Evolutionary conservation across 1,139 yeast genomes (phyloP).

Genomic region (Candida neerlandica): DNA sequence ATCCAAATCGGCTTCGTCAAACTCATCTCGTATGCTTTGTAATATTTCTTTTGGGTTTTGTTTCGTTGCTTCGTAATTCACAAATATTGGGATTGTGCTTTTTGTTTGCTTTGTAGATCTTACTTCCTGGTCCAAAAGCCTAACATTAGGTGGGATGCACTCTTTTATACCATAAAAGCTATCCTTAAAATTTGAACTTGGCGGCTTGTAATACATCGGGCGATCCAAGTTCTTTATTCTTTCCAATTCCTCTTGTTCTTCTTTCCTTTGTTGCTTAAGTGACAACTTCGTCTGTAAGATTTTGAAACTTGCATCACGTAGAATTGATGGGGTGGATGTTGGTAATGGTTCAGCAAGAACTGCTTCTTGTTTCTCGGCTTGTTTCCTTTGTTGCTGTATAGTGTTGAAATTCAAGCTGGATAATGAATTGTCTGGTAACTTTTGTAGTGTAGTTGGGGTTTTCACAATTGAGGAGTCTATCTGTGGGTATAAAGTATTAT

Average conservation of each 20-base stretch:
- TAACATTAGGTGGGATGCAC: constrained; percentile 33
- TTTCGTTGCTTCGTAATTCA: constrained; percentile 4
- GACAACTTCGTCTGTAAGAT: constrained; percentile 17
- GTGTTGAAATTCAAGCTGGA: constrained; percentile 13
- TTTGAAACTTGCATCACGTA: constrained; percentile 15
- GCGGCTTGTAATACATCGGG: constrained; percentile 41
- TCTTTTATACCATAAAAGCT: constrained; percentile 32
- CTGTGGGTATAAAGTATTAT: constrained; percentile 3
- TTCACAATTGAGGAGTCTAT: constrained; percentile 7
- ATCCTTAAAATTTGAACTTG: constrained; percentile 30
- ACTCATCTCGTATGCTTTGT: constrained; percentile 14
- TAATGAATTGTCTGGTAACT: constrained; percentile 14
- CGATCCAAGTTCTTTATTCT: constrained; percentile 16
- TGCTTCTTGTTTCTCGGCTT: background rate
- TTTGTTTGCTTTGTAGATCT: background rate
- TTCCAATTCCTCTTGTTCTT: constrained; percentile 6
- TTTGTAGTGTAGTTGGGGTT: constrained; percentile 8
- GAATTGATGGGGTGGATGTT: constrained; percentile 6
- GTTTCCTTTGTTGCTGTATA: constrained; percentile 2
- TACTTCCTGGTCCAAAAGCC: constrained; percentile 10
- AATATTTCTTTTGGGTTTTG: constrained; percentile 5
- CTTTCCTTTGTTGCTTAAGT: constrained; percentile 9
- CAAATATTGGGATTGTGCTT: constrained; percentile 21
- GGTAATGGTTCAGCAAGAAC: background rate
- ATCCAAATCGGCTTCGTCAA: constrained; percentile 17